Evolutionary conservation across 495 filamentous ascomycete genomes (phyloP).

Genomic region (Parathielavia appendiculata): DNA sequence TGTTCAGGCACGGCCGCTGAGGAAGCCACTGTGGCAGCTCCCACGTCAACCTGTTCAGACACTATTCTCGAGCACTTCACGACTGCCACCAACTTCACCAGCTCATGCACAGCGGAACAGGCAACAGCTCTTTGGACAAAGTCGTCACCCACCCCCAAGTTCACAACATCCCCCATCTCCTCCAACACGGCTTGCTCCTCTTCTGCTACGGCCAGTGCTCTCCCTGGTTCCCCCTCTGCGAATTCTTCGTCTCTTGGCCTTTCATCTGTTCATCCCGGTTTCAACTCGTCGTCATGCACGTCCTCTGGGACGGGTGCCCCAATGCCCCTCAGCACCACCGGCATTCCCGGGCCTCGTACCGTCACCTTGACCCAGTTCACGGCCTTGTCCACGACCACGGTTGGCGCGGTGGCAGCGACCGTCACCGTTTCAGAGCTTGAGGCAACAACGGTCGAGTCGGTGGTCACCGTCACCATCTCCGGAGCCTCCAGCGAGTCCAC

Average conservation of each 20-base stretch:
- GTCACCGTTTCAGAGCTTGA: not conserved
- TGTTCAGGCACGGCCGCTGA: constrained; percentile 21
- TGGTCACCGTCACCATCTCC: constrained; percentile 14
- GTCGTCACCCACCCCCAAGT: constrained; percentile 16
- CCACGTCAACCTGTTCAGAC: constrained; percentile 21
- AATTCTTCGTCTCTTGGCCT: not conserved
- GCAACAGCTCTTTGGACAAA: constrained; percentile 24
- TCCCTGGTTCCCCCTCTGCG: not conserved
- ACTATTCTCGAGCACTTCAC: not conserved
- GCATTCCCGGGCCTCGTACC: constrained; percentile 11
- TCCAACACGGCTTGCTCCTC: not conserved
- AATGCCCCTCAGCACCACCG: not conserved
- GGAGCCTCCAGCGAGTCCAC: not conserved
- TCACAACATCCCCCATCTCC: constrained; percentile 26
- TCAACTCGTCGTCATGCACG: not conserved
- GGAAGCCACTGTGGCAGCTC: not conserved
- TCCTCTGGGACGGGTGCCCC: not conserved
- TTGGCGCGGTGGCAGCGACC: not conserved
- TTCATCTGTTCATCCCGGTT: not conserved
- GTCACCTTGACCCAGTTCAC: constrained; percentile 17
- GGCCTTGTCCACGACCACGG: not conserved
- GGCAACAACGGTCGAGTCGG: not conserved
- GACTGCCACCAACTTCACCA: constrained; percentile 13
- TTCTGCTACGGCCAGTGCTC: not conserved
- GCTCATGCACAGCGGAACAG: constrained; percentile 19